Base-by-base conservation (phyloP, 306 rosid genomes). In the Pachyrhizus erosus region DNA sequence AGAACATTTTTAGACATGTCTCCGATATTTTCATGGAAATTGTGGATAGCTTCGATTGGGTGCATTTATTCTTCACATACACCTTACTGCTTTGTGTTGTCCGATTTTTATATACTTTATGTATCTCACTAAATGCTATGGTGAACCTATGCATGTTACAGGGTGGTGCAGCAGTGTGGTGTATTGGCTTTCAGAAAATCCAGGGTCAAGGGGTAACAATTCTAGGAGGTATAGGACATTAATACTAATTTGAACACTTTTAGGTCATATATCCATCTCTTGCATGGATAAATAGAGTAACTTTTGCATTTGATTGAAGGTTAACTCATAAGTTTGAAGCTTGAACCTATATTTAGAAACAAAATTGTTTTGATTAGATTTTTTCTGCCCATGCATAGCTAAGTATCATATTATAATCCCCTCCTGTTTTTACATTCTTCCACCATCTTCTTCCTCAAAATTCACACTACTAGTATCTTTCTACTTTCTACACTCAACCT, bases 111-210 rank as follows among this genome's bases (percentile, higher is more conserved):
- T 80, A 46, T 58, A 26, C 23, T 49, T 2, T 14, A 77, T 66
- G 73, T 18, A 17, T 80, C 66, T 88, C 87, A 24, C 70, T 61
- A 42, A 79, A 37, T 68, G 34, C 70, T 70, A 15, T 60, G 73
- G 75, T 74, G 34, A 77, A 79, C 43, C 76, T 64, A 52, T 81
- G 49, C 61, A 10, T 86, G 23, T 69, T 82, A 29, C 94, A 96
- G 99, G 91, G 88, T 26, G 87, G 89, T 14, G 86, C 85, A 82
- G 78, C 94, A 61, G 89, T 91, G 62, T 96, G 99, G 99, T 96
- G 99, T 86, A 83, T 96, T 79, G 99, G 99, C 61, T 87, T 96
- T 71, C 99, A 93, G 87, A 90, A 93, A 88, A 81, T 89, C 57
- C 88, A 88, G 70, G 98, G 98, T 71, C 97, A 93, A 69, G 91